Percentiles rank a stretch among this genome's conserved stretches.
Conservation (phyloP, 2,329 filamentous ascomycete species). For the Calonectria pauciramosa region DNA sequence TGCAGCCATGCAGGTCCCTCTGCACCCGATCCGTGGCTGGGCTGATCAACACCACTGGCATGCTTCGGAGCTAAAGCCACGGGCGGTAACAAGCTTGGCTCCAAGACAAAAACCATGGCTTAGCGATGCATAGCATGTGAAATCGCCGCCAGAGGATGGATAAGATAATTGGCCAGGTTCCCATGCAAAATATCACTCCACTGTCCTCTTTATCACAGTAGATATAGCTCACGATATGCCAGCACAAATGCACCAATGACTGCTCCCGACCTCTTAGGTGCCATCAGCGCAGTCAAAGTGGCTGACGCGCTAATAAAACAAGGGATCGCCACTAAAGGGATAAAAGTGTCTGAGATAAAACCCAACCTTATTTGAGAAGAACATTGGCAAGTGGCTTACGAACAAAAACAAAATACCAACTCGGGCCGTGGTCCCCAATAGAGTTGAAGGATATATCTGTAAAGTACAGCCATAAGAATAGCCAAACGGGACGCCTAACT, state of each 20-base stretch:
- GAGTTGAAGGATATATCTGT: neutral
- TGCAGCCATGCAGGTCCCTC: constrained; percentile 28
- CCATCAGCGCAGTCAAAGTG: neutral
- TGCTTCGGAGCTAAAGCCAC: neutral
- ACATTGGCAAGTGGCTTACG: neutral
- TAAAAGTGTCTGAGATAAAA: neutral
- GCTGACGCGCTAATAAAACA: neutral
- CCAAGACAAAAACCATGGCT: neutral
- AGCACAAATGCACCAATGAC: neutral
- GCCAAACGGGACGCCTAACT: neutral
- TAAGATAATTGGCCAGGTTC: neutral
- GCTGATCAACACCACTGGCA: neutral
- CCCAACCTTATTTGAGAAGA: neutral
- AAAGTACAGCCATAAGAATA: neutral
- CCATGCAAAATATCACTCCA: neutral
- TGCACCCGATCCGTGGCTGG: constrained; percentile 3
- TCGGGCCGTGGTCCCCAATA: neutral
- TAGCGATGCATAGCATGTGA: neutral
- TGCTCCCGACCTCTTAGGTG: neutral
- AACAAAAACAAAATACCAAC: neutral
- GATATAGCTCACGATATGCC: neutral
- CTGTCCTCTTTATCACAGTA: neutral
- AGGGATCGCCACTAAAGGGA: neutral
- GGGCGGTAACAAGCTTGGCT: neutral
- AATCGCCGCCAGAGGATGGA: neutral